phyloP scores from a whole-genome alignment of 1,284 basidiomycete genomes.

The Grifola frondosa region DNA sequence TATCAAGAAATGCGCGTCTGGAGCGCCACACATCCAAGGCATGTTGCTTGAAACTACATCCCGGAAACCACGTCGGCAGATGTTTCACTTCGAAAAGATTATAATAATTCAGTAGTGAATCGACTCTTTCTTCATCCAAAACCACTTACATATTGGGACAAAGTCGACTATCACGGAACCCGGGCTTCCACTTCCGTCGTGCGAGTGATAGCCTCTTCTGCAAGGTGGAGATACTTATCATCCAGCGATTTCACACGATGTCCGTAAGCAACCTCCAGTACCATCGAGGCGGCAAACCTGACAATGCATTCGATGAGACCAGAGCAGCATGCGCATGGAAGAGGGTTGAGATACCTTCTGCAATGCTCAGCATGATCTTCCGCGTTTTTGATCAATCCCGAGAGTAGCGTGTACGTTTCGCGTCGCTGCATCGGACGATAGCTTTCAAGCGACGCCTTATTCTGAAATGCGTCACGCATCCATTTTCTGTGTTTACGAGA shows the following conservation, averaged over 20 bases:
- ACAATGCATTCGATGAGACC: not conserved
- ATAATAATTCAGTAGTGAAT: not conserved
- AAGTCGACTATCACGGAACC: constrained; percentile 30
- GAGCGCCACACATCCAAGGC: constrained; percentile 18
- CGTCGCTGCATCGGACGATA: constrained; percentile 27
- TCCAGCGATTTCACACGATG: constrained; percentile 18
- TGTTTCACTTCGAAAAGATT: constrained; percentile 18
- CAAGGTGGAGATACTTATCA: constrained; percentile 21
- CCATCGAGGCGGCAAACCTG: constrained; percentile 23
- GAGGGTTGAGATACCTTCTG: constrained; percentile 19
- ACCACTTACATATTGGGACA: constrained; percentile 21
- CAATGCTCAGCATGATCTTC: constrained; percentile 24
- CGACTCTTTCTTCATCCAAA: not conserved
- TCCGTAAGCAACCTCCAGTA: constrained; percentile 28
- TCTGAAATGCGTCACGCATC: constrained; percentile 28
- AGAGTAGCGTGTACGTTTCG: constrained; percentile 26
- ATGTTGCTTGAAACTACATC: constrained; percentile 26
- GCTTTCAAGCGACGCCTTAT: constrained; percentile 16
- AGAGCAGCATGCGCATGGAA: no score
- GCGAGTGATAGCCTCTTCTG: constrained; percentile 38
- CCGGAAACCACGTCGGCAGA: constrained; percentile 28
- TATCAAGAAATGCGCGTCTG: constrained; percentile 18
- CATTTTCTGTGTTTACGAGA: constrained; percentile 33
- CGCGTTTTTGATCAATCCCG: constrained; percentile 21
- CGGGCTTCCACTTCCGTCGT: constrained; percentile 20